Base-by-base conservation (phyloP, 768 basidiomycete species). In the Suillus occidentalis region DNA sequence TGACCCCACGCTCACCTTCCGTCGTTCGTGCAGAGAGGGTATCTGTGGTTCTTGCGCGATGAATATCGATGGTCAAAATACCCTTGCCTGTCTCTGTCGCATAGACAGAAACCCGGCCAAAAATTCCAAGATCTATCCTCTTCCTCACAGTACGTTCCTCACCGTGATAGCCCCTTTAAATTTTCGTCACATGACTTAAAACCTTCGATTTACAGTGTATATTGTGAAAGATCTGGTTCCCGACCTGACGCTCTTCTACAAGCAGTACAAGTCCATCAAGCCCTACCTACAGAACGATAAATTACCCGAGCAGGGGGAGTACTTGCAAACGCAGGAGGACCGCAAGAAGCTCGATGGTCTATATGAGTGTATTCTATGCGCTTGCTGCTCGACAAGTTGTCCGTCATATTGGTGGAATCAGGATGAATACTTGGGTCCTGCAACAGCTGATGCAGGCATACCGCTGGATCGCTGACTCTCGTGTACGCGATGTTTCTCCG, bases 371-470 rank as follows among this genome's bases (percentile, higher is more conserved):
- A 98, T 97, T 68, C 87, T 96, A 63, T 96, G 94, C 72, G 94
- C 97, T 2, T 98, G 97, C 80, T 99, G 97, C 82, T 95, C 95
- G 50, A 99, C 97, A 0, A 92, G 92, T 52, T 99, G 97, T 85
- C 97, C 97, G 5, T 92, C 90, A 37, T 97, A 99, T 80, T 98
- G 97, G 97, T 99, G 97, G 97, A 99, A 98, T 81, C 94, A 95
- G 79, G 95, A 98, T 74, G 92, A 95, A 77, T 99, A 99, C 78
- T 90, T 99, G 47, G 96, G 97, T 42, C 97, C 97, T 7, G 97
- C 97, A 1, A 95, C 95, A 0, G n/a, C 81, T 98, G 71, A 95
- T 98, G 94, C 92, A 95, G 71, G 94, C 95, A 0, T 97, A 98
- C 79, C 84, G 96, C 69, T 99, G 97, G 97, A 97, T 99, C 74